Conservation (phyloP, 495 filamentous ascomycete species). For the Bathelium albidoporum region DNA sequence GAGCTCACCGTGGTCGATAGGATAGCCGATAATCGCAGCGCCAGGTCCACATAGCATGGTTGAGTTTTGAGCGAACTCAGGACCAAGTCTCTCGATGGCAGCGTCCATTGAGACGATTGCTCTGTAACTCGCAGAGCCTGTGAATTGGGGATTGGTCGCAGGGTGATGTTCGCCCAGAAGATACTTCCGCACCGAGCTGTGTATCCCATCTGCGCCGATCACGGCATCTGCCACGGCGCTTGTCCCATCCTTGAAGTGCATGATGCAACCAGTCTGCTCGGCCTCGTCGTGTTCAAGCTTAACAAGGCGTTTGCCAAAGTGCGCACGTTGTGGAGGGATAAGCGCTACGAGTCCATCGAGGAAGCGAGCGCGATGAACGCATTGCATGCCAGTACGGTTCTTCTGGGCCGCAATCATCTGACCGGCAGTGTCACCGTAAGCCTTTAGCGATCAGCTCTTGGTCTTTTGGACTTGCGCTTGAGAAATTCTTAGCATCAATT, state of each 20-base stretch:
- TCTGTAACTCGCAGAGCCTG: not conserved
- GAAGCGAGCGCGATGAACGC: not conserved
- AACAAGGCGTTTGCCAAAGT: not conserved
- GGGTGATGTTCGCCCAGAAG: constrained; percentile 4
- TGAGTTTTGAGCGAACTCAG: not conserved
- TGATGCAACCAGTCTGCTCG: not conserved
- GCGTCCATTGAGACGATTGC: not conserved
- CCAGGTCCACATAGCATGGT: not conserved
- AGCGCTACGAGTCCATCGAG: not conserved
- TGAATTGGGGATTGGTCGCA: constrained; percentile 4
- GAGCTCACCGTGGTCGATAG: constrained; percentile 10
- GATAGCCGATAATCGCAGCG: constrained; percentile 11
- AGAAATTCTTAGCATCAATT: not conserved
- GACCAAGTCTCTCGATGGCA: not conserved
- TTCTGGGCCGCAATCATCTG: not conserved
- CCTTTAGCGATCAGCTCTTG: not conserved
- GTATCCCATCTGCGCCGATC: constrained; percentile 22
- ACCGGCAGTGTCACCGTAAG: not conserved
- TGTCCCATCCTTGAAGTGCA: constrained; percentile 21
- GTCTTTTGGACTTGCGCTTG: not conserved
- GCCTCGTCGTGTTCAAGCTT: not conserved
- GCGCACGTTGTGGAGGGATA: not conserved
- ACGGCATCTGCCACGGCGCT: constrained; percentile 18
- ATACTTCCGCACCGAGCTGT: constrained; percentile 7
- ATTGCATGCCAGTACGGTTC: not conserved